phyloP scores from a whole-genome alignment of 2,329 filamentous ascomycete species.

The Dactylellina haptotyla region DNA sequence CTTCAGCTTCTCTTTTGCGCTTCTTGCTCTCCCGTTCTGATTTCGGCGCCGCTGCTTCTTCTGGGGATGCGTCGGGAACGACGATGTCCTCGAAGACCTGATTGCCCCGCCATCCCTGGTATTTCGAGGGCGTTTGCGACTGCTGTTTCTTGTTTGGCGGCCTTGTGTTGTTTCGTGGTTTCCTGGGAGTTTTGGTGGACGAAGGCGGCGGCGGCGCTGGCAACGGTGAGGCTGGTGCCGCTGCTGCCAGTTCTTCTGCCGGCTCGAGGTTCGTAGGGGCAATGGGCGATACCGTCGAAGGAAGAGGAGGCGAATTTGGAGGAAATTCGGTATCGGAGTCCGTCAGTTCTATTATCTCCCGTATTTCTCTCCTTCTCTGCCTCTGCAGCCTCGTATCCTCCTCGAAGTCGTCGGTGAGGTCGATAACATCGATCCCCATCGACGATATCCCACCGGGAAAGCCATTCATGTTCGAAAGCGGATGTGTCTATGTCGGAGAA shows the following conservation, averaged over 20 bases:
- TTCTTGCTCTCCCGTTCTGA: conserved; percentile 11
- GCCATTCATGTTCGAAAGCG: background rate
- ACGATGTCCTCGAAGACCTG: conserved; percentile 21
- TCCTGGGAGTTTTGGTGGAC: background rate
- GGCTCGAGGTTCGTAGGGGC: background rate
- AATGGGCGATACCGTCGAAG: background rate
- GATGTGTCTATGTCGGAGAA: background rate
- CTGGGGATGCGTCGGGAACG: background rate
- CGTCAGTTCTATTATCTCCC: background rate
- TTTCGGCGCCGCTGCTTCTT: background rate
- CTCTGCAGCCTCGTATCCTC: conserved; percentile 12
- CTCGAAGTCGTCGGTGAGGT: conserved; percentile 43
- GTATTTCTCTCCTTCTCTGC: background rate
- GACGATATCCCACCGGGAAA: background rate
- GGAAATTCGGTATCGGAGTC: conserved; percentile 4
- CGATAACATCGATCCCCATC: conserved; percentile 15
- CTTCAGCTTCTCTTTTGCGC: conserved; percentile 25
- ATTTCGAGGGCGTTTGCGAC: conserved; percentile 6
- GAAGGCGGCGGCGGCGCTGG: background rate
- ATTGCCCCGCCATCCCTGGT: conserved; percentile 23
- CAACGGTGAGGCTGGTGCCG: background rate
- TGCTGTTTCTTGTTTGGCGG: conserved; percentile 22
- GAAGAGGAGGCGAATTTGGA: background rate
- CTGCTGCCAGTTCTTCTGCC: background rate
- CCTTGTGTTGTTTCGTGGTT: conserved; percentile 24